Conservation (phyloP, 1,139 yeast species). For the Geotrichum reessii region DNA sequence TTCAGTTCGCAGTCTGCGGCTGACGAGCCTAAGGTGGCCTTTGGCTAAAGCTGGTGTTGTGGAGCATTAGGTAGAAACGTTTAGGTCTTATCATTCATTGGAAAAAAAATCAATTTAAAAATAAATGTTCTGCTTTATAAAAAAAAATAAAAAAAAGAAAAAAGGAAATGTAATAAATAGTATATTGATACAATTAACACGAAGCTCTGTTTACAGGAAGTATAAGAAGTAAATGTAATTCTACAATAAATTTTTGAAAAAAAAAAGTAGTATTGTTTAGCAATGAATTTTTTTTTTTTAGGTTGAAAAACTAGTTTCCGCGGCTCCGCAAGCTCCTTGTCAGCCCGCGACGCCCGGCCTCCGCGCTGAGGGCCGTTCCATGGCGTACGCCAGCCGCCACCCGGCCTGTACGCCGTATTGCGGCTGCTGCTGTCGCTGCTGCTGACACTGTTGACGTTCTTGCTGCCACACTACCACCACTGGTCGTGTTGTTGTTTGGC, state of each 20-base stretch:
- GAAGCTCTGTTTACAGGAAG: background rate
- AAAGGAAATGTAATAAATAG: background rate
- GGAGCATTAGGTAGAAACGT: no score
- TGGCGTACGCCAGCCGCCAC: background rate
- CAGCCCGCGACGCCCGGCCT: background rate
- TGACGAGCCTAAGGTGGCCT: background rate
- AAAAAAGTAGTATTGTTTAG: no score
- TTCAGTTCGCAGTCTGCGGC: constrained; percentile 21
- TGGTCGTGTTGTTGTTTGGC: background rate
- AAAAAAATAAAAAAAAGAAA: no score
- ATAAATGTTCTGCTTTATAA: no score
- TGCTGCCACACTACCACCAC: background rate
- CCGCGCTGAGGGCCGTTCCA: background rate
- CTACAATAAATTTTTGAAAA: no score
- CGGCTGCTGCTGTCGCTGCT: constrained; percentile 4
- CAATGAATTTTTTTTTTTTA: no score
- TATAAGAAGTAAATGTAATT: no score
- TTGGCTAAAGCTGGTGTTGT: no score
- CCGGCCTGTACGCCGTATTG: constrained; percentile 7
- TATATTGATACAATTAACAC: background rate
- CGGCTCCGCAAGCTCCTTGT: constrained; percentile 8
- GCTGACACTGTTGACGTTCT: background rate
- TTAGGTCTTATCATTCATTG: no score
- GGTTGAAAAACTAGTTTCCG: background rate
- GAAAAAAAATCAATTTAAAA: no score